phyloP scores from a whole-genome alignment of 2,329 filamentous ascomycete genomes.

The Hortaea werneckii region DNA sequence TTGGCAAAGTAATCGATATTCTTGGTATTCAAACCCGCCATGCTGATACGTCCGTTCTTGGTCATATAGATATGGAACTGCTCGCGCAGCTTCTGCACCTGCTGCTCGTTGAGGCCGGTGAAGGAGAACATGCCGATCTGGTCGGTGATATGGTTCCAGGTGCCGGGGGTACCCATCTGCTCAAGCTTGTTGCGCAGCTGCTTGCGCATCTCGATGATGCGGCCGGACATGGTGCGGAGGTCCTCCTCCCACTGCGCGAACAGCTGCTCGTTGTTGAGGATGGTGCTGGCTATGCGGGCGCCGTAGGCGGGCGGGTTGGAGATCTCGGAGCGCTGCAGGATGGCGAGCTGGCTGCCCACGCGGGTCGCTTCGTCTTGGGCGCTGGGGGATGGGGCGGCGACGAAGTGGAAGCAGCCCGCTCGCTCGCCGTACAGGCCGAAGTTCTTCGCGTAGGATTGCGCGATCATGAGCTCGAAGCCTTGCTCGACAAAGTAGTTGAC shows the following conservation, averaged over 20 bases:
- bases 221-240: slow-evolving; percentile 83
- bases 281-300: slow-evolving; percentile 71
- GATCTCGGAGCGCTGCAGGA: slow-evolving; percentile 94
- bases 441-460: slow-evolving; percentile 47
- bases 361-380: slow-evolving; percentile 50
- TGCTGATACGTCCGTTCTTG: slow-evolving; percentile 95
- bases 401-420: slow-evolving; percentile 90
- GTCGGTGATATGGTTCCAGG: slow-evolving; percentile 94
- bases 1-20: slow-evolving; percentile 92
- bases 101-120: slow-evolving; percentile 64
- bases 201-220: slow-evolving; percentile 86
- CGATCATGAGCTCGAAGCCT: slow-evolving; percentile 59
- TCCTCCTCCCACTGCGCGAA: slow-evolving; percentile 92
- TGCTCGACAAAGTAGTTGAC: slow-evolving; percentile 88
- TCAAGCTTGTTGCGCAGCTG: slow-evolving; percentile 71
- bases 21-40: slow-evolving; percentile 89
- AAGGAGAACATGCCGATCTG: slow-evolving; percentile 99
- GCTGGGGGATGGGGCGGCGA: slow-evolving; percentile 62
- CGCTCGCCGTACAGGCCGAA: slow-evolving; percentile 89
- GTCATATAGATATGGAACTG: slow-evolving; percentile 80
- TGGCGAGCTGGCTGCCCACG: slow-evolving; percentile 79
- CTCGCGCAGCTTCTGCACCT: slow-evolving; percentile 60
- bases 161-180: slow-evolving; percentile 72
- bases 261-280: slow-evolving; percentile 72
- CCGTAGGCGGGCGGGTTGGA: slow-evolving; percentile 94